Evolutionary conservation across 768 basidiomycete genomes (phyloP).

Genomic region (Tricholoma bakamatsutake): DNA sequence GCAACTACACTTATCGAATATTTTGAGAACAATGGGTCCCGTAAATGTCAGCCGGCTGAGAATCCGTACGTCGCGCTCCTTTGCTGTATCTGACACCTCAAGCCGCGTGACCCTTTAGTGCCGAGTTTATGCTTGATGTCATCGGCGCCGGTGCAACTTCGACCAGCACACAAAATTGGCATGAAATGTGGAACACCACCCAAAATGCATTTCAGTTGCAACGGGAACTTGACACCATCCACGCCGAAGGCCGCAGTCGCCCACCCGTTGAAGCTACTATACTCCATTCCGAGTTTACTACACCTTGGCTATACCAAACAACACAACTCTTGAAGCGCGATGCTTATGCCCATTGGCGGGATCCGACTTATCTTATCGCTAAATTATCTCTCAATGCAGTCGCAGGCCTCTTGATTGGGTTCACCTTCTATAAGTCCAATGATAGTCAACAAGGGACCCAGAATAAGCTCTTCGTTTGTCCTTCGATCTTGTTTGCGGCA

Average conservation of each 20-base stretch:
- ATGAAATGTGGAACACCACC: conserved; percentile 48
- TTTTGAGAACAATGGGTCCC: conserved; percentile 67
- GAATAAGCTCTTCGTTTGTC: conserved; percentile 58
- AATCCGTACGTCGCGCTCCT: conserved; percentile 52
- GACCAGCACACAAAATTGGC: conserved; percentile 50
- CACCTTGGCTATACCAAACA: conserved; percentile 47
- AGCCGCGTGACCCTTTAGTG: conserved; percentile 25
- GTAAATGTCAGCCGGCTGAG: conserved; percentile 53
- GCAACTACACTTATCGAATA: conserved; percentile 62
- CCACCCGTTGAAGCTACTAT: conserved; percentile 33
- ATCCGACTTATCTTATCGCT: conserved; percentile 54
- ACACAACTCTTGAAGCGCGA: conserved; percentile 38
- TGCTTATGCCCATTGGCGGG: conserved; percentile 44
- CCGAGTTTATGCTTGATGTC: conserved; percentile 65
- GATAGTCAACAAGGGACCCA: conserved; percentile 52
- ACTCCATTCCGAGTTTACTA: conserved; percentile 41
- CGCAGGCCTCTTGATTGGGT: conserved; percentile 53
- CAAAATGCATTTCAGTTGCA: conserved; percentile 32
- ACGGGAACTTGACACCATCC: conserved; percentile 40
- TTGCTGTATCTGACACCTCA: not conserved
- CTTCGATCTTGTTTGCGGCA: conserved; percentile 10
- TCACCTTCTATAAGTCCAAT: conserved; percentile 56
- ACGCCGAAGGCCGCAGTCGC: conserved; percentile 40
- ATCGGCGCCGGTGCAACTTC: conserved; percentile 75
- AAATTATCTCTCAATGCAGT: conserved; percentile 52